phyloP scores from a whole-genome alignment of 108 stramenopile genomes.

The Stephanodiscus triporus region DNA sequence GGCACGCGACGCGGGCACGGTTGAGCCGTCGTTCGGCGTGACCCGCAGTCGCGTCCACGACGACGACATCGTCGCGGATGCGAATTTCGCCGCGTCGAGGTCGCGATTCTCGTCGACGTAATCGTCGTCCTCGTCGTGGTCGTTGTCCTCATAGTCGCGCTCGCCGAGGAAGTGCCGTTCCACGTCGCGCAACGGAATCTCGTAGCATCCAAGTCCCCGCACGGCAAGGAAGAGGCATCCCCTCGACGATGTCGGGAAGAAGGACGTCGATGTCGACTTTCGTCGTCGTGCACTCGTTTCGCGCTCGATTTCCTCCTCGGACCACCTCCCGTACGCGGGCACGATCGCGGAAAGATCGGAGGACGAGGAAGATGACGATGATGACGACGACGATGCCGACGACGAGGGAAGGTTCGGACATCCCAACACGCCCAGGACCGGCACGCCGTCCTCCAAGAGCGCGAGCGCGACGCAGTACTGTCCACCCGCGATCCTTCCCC shows the following conservation, averaged over 20 bases:
- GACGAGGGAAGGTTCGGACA: conserved; percentile 76
- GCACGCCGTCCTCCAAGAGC: conserved; percentile 66
- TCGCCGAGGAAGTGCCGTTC: conserved; percentile 11
- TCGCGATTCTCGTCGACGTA: no score
- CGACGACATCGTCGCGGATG: not conserved
- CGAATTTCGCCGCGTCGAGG: no score
- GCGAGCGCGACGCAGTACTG: conserved; percentile 83
- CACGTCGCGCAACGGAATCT: conserved; percentile 46
- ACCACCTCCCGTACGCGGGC: conserved; percentile 50
- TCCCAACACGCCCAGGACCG: conserved; percentile 74
- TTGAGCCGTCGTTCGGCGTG: conserved; percentile 46
- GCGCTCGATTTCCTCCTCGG: conserved; percentile 39
- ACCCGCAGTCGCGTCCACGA: conserved; percentile 40
- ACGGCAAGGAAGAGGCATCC: conserved; percentile 82
- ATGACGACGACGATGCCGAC: not conserved
- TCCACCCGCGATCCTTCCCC: conserved; percentile 56
- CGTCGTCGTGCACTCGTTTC: conserved; percentile 1
- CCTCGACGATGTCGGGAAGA: conserved; percentile 17
- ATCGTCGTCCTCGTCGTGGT: no score
- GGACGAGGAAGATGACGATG: no score
- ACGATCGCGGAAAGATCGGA: no score
- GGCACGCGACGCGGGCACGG: conserved; percentile 24
- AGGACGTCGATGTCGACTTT: not conserved
- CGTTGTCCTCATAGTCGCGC: not conserved
- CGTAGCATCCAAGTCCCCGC: conserved; percentile 73